Evolutionary conservation across 192 early-diverging fungal genomes (phyloP).

Genomic region (Backusella australiensis): DNA sequence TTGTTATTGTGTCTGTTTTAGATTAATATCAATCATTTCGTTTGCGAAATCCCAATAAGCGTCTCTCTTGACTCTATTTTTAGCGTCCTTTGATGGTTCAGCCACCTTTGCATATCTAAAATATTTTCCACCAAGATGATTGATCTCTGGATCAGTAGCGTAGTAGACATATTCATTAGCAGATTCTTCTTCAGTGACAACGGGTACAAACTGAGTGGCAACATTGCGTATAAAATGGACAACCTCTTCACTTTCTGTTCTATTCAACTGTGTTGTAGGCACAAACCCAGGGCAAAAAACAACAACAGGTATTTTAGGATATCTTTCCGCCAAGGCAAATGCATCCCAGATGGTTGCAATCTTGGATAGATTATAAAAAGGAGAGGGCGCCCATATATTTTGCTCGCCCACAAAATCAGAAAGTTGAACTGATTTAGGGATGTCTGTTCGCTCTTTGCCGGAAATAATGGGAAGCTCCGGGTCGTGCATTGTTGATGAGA

Average conservation of each 20-base stretch:
- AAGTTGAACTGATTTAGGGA: background rate
- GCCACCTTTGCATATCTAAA: background rate
- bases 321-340: background rate
- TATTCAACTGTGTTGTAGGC: background rate
- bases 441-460: background rate
- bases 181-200: background rate
- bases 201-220: background rate
- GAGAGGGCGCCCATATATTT: background rate
- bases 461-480: background rate
- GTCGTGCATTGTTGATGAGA: background rate
- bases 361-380: background rate
- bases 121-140: background rate
- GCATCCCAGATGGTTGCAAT: background rate
- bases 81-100: background rate
- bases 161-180: background rate
- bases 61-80: background rate
- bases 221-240: background rate
- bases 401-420: background rate
- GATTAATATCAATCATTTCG: background rate
- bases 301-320: background rate
- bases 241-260: background rate
- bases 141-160: background rate
- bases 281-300: background rate
- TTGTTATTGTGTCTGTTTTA: background rate
- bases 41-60: background rate